phyloP scores from a whole-genome alignment of 2,329 filamentous ascomycete species.

The Penicillium sp. region DNA sequence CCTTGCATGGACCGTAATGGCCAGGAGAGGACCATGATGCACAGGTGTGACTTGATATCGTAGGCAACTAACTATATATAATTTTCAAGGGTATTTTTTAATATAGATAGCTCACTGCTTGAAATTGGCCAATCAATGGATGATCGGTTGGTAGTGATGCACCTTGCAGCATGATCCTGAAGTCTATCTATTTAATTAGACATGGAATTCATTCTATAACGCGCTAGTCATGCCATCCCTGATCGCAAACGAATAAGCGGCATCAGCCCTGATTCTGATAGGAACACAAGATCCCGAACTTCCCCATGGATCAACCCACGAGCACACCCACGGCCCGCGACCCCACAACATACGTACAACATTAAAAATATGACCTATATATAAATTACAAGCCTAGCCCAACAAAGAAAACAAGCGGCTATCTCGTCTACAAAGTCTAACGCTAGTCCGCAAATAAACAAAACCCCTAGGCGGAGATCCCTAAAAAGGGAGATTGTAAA shows the following conservation, averaged over 20 bases:
- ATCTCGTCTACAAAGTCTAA: not conserved
- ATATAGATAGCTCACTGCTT: not conserved
- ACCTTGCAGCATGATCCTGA: not conserved
- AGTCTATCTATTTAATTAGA: not conserved
- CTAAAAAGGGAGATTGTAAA: slow-evolving; percentile 2
- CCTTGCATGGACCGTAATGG: not conserved
- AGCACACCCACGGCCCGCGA: not conserved
- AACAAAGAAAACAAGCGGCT: not conserved
- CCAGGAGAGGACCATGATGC: not conserved
- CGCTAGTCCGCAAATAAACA: not conserved
- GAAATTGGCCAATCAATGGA: not conserved
- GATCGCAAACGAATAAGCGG: not conserved
- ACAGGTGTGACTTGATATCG: not conserved
- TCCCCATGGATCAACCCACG: not conserved
- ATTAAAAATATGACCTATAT: not conserved
- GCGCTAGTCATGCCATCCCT: not conserved
- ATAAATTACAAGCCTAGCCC: not conserved
- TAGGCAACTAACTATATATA: not conserved
- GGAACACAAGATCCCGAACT: not conserved
- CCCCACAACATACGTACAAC: not conserved
- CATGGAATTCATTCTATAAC: not conserved
- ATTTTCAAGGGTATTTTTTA: not conserved
- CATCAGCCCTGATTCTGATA: not conserved
- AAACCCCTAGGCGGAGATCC: slow-evolving; percentile 11
- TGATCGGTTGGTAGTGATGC: not conserved